Evolutionary conservation across 176 grass and related monocot species (phyloP), one percentile per base, ranked within the genome.

Genomic region (Phragmites australis): DNA sequence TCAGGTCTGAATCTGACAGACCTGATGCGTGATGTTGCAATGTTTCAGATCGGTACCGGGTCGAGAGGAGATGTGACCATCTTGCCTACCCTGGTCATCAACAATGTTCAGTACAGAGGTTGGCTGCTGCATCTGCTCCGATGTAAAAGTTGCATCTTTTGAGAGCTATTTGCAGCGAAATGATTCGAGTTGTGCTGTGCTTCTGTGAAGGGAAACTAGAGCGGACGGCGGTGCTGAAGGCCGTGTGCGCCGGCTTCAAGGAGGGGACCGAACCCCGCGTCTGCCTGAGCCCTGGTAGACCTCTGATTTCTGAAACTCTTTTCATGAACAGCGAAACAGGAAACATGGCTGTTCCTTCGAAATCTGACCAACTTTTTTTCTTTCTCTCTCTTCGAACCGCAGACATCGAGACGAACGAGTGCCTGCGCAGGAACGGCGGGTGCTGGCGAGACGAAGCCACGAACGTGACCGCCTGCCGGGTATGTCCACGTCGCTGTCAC

Each of bases 61-160:
- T 88, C 88, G 12, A 47, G 96, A 25, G 88, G 96, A 2, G 96
- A 99, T n/a, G 96, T 99, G 42, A 95, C 92, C 59, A 93, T 99
- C 71, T 73, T 99, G 45, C 96, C 96, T 1, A 99, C 96, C 5
- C 57, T 99, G 14, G 90, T 99, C 49, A 93, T 99, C 83, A 99
- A 99, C 88, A 89, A 99, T 3, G 86, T 99, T 19, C 96, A 99
- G 75, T 99, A 99, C 79, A 92, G 96, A 95, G 96, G 96, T 98
- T 82, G 16, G 83, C 18, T 41, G 72, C 3, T 1, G n/a, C 22
- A 6, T 42, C 40, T 4, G 31, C 8, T 18, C 21, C 19, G 5
- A 46, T 18, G 45, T 6, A 9, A 9, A 19, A 14, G 2, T 0
- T 3, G 25, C 61, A 19, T 68, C 14, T 29, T 39, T 44, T 8